Evolutionary conservation across 1,139 yeast genomes (phyloP), one percentile per base, ranked within the genome.

Genomic region (Yamadazyma taylorii): DNA sequence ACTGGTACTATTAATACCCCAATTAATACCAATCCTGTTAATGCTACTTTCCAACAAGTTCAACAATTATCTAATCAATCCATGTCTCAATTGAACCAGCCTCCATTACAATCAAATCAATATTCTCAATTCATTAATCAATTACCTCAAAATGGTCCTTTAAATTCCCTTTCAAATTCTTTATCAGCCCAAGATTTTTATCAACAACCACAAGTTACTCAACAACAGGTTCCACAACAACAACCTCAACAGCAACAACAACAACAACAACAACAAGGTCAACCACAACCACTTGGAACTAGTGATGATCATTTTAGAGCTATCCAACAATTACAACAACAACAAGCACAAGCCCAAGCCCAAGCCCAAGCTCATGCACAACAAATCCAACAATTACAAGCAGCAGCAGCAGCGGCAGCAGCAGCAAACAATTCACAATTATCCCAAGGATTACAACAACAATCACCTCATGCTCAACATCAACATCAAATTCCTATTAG

Each of bases 361-460:
- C 42, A 37, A 16, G 39, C 30, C 5, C 50, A 45, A 32, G 47
- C 49, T 7, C 43, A 41, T 15, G 34, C 39, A 35, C 60, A 55
- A 17, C 42, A 52, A 42, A 55, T 50, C 33, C 67, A 57, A 40
- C 62, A 44, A 33, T 48, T 45, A 32, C 55, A 39, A 38, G 35
- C 46, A 22, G 43, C 48, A 11, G 52, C 53, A 25, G 50, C 46
- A 24, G 50, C 46, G 10, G 53, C 50, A 2, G 53, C 55, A 8
- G 52, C 53, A 16, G 51, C 52, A 9, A 57, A 55, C 32, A 46
- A 52, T 26, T 58, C 55, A 33, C 59, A 55, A 32, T 46, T 55
- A 15, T 51, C 49, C 13, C 57, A 52, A 30, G 50, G 60, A 46
- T 66, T 62, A 45, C 60, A 55, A 33, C 60, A 55, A 33, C 61